These are phyloP conservation scores for Acacia acuminata DNA, from an alignment of 306 rosid species.

Conservation along the genomic window DNA sequence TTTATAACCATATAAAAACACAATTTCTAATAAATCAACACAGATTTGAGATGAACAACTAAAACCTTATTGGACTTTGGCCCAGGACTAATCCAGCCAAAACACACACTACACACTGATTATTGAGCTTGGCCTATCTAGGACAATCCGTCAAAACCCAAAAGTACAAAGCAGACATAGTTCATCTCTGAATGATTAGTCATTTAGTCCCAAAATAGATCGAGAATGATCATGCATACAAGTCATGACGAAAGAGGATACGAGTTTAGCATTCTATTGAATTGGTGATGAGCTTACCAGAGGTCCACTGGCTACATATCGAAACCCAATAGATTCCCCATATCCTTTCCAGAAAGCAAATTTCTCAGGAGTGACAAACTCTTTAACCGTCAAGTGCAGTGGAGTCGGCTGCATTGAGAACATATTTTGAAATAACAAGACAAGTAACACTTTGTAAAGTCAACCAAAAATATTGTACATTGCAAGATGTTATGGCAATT, in stretches of 20 bases:
- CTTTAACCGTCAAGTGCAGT: conserved; percentile 90
- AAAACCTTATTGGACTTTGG: background rate
- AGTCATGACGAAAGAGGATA: conserved; percentile 19
- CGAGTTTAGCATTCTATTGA: conserved; percentile 7
- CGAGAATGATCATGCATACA: background rate
- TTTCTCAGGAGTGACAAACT: conserved; percentile 85
- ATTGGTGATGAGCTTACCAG: conserved; percentile 59
- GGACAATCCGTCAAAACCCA: conserved; percentile 1
- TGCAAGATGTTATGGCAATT: conserved; percentile 3
- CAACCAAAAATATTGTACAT: background rate
- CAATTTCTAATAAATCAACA: background rate
- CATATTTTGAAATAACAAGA: conserved; percentile 19
- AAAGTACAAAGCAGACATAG: background rate
- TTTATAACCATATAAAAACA: background rate
- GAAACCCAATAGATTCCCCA: conserved; percentile 93
- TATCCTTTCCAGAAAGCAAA: conserved; percentile 91
- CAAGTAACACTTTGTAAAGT: background rate
- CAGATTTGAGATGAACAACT: background rate
- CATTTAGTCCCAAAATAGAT: background rate
- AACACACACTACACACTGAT: background rate
- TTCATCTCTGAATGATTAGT: background rate
- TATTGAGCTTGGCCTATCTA: conserved; percentile 1
- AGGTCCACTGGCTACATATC: conserved; percentile 94
- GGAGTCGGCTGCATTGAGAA: conserved; percentile 88
- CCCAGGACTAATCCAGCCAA: background rate